Conservation (phyloP, 257 asterid species). For the Coffea eugenioides region DNA sequence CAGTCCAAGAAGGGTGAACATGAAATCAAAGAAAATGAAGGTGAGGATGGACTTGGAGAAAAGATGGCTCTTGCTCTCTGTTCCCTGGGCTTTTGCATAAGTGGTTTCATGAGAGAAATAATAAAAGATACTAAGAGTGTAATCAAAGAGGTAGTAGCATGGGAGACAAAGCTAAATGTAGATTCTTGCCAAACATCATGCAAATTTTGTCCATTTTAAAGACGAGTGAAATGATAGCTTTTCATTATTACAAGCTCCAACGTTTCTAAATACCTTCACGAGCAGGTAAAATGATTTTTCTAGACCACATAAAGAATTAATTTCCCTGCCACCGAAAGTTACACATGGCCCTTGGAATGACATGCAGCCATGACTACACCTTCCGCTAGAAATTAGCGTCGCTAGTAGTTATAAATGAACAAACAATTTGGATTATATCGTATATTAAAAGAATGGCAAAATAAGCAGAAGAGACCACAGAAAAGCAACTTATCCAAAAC, state of each 20-base stretch:
- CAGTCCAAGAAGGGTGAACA: conserved; percentile 1
- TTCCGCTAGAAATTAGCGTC: background rate
- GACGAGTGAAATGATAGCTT: background rate
- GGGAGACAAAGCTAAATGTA: background rate
- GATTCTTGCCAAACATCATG: background rate
- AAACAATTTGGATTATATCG: background rate
- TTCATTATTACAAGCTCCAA: background rate
- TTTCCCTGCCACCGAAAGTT: background rate
- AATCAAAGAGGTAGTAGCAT: conserved; percentile 1
- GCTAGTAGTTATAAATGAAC: background rate
- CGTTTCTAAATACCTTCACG: background rate
- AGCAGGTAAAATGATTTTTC: background rate
- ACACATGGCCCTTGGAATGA: background rate
- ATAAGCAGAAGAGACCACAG: background rate
- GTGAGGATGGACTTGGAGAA: background rate
- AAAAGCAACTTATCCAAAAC: conserved; percentile 6
- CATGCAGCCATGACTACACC: background rate
- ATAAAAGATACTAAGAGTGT: background rate
- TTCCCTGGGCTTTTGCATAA: conserved; percentile 11
- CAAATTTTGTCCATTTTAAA: background rate
- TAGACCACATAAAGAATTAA: background rate
- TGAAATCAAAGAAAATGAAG: background rate
- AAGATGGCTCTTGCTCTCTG: background rate
- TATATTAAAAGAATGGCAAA: background rate
- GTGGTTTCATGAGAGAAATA: conserved; percentile 4